phyloP scores from a whole-genome alignment of 2,329 filamentous ascomycete genomes.

The Polychaeton citri region DNA sequence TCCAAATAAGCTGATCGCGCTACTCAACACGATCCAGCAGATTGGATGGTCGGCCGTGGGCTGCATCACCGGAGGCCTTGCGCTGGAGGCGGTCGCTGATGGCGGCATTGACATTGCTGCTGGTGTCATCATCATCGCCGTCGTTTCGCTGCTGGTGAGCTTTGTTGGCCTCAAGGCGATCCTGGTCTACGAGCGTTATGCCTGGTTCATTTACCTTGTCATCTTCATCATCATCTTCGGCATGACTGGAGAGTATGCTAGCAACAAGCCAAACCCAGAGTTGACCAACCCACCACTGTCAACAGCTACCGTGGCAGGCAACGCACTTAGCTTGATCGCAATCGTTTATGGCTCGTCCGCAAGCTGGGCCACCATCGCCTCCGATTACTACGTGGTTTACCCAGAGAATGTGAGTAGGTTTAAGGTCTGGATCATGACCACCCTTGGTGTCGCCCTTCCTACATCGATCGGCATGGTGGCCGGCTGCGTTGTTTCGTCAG shows the following conservation, averaged over 20 bases:
- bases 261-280: too few relatives aligned
- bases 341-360: constrained; percentile 27
- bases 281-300: constrained; percentile 16
- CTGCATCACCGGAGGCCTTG: constrained; percentile 30
- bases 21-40: constrained; percentile 35
- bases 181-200: constrained; percentile 35
- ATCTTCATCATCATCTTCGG: constrained; percentile 36
- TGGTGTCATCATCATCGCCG: constrained; percentile 30
- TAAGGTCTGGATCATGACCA: constrained; percentile 30
- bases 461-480: constrained; percentile 32
- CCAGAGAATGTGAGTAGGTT: constrained; percentile 24
- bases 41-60: constrained; percentile 29
- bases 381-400: constrained; percentile 32
- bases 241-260: constrained; percentile 31
- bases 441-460: constrained; percentile 27
- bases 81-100: constrained; percentile 28
- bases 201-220: constrained; percentile 35
- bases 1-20: constrained; percentile 34
- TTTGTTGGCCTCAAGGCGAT: constrained; percentile 31
- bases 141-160: constrained; percentile 24
- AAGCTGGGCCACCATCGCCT: constrained; percentile 28
- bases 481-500: constrained; percentile 25
- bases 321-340: constrained; percentile 17
- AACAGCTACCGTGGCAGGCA: constrained; percentile 14
- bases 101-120: constrained; percentile 31